Evolutionary conservation across 2,329 filamentous ascomycete species (phyloP).

Genomic region (Decorospora gaudefroyi): DNA sequence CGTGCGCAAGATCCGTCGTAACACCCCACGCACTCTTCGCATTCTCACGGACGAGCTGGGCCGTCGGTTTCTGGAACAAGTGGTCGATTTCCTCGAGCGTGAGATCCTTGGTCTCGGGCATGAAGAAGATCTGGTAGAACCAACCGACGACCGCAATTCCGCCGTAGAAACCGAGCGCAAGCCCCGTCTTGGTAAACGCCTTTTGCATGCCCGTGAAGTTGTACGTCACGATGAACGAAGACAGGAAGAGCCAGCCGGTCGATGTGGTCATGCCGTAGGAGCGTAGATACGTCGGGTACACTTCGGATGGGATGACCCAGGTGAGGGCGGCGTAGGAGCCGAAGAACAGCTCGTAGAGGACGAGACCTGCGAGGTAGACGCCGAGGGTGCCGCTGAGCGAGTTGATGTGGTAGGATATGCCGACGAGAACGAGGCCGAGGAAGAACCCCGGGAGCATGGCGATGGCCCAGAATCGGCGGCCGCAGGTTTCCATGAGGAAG

Average conservation of each 20-base stretch:
- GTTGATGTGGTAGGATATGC: conserved; percentile 64
- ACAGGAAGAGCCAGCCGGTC: conserved; percentile 69
- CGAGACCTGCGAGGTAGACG: conserved; percentile 68
- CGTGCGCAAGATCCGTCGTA: conserved; percentile 51
- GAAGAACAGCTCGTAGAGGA: conserved; percentile 50
- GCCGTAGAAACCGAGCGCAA: conserved; percentile 73
- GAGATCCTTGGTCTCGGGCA: conserved; percentile 73
- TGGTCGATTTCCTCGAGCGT: conserved; percentile 73
- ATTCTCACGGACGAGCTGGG: conserved; percentile 60
- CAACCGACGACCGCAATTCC: conserved; percentile 72
- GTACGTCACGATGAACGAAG: conserved; percentile 74
- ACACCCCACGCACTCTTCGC: conserved; percentile 52
- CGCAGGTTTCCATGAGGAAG: conserved; percentile 72
- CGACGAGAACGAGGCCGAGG: conserved; percentile 68
- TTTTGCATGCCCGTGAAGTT: conserved; percentile 73
- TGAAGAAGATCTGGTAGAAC: conserved; percentile 74
- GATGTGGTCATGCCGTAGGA: conserved; percentile 75
- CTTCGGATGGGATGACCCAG: conserved; percentile 62
- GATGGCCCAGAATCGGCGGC: conserved; percentile 75
- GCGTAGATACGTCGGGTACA: conserved; percentile 73
- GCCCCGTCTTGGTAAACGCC: conserved; percentile 67
- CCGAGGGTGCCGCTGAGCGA: conserved; percentile 56
- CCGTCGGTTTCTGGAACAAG: conserved; percentile 67
- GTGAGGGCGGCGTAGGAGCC: conserved; percentile 45
- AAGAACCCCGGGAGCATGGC: conserved; percentile 74